Evolutionary conservation across 352 stramenopile genomes (phyloP).

Genomic region (Elongisporangium undulatum): DNA sequence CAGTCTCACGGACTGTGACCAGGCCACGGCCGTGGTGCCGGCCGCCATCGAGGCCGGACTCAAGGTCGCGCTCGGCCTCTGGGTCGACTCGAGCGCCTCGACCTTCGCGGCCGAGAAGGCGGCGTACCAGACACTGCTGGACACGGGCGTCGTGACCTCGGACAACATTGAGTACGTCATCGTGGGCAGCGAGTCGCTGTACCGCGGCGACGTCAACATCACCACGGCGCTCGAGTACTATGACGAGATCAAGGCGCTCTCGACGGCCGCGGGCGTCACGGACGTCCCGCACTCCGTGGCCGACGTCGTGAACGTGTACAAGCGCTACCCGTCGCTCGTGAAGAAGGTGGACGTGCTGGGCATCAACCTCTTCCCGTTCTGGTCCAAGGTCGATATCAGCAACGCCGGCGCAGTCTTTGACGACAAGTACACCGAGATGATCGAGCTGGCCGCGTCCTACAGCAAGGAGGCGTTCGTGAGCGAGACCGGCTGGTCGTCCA

Average conservation of each 20-base stretch:
- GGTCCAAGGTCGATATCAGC: slow-evolving; percentile 38
- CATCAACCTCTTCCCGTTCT: slow-evolving; percentile 70
- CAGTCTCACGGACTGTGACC: slow-evolving; percentile 47
- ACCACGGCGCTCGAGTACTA: slow-evolving; percentile 40
- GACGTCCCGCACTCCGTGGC: slow-evolving; percentile 56
- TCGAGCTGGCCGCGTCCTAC: slow-evolving; percentile 19
- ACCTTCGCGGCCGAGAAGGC: slow-evolving; percentile 39
- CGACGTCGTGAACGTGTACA: slow-evolving; percentile 55
- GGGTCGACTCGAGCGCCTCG: slow-evolving; percentile 34
- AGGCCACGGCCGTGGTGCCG: slow-evolving; percentile 30
- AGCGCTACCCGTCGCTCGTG: slow-evolving; percentile 43
- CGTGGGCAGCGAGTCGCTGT: slow-evolving; percentile 67
- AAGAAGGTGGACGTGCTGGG: slow-evolving; percentile 57
- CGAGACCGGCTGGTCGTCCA: slow-evolving; percentile 63
- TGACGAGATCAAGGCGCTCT: slow-evolving; percentile 49
- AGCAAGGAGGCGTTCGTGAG: slow-evolving; percentile 60
- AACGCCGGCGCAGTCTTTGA: slow-evolving; percentile 37
- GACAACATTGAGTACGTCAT: slow-evolving; percentile 50
- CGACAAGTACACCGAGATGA: slow-evolving; percentile 32
- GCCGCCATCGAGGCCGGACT: slow-evolving; percentile 34
- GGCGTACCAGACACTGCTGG: slow-evolving; percentile 34
- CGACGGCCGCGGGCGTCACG: slow-evolving; percentile 13
- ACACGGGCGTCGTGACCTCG: slow-evolving; percentile 26
- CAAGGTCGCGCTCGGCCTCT: slow-evolving; percentile 49
- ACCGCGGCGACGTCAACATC: slow-evolving; percentile 47